Conservation (phyloP, 495 filamentous ascomycete genomes). For the Talaromyces proteolyticus region DNA sequence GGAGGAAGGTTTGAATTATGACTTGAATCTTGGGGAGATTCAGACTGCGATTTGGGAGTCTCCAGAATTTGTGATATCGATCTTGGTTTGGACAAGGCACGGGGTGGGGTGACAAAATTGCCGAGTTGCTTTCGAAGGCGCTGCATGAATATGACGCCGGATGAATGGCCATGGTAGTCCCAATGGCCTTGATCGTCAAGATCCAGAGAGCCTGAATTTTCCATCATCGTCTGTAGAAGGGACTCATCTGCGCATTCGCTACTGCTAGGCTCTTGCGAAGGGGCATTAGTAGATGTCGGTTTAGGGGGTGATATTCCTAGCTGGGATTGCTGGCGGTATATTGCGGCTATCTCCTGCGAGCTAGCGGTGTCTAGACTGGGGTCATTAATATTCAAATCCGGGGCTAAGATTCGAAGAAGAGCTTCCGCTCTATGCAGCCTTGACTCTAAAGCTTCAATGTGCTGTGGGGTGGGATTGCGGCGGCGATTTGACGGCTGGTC, state of each 20-base stretch:
- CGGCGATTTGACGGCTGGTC: conserved; percentile 95
- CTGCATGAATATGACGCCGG: conserved; percentile 78
- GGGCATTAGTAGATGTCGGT: conserved; percentile 8
- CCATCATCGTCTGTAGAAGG: conserved; percentile 90
- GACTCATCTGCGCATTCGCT: conserved; percentile 53
- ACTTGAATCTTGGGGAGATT: conserved; percentile 50
- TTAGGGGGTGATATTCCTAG: conserved; percentile 1
- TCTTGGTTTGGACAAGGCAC: conserved; percentile 12
- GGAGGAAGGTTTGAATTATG: conserved; percentile 29
- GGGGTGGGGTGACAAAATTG: conserved; percentile 45
- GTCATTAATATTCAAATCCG: conserved; percentile 79
- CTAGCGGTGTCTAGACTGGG: conserved; percentile 69
- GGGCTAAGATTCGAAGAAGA: conserved; percentile 72
- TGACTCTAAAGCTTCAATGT: conserved; percentile 85
- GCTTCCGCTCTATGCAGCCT: conserved; percentile 80
- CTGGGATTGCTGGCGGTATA: conserved; percentile 22
- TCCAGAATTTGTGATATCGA: conserved; percentile 53
- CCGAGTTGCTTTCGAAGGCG: conserved; percentile 84
- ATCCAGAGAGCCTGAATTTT: conserved; percentile 81
- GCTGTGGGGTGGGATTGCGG: conserved; percentile 90
- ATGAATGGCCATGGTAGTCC: conserved; percentile 94
- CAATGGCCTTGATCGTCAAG: conserved; percentile 87
- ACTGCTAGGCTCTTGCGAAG: conserved; percentile 7
- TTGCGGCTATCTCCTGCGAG: conserved; percentile 37
- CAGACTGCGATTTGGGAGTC: conserved; percentile 62